Evolutionary conservation across 2,329 filamentous ascomycete species (phyloP).

Genomic region (Colletotrichum lupini): DNA sequence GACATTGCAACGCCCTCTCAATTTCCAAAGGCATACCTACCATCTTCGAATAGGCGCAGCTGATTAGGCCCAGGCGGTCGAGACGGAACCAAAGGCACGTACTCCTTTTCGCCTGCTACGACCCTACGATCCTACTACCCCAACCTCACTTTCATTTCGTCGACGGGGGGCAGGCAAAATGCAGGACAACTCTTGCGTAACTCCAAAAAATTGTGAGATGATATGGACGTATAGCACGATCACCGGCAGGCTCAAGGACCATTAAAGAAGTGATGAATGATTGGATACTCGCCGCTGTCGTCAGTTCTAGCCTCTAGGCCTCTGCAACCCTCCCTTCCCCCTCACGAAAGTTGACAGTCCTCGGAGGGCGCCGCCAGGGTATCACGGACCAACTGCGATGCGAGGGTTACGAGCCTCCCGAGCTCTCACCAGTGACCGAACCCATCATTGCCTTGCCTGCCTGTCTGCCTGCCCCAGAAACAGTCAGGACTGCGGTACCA

Average conservation of each 20-base stretch:
- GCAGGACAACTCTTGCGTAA: too few relatives aligned
- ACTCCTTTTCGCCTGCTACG: background rate
- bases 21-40: background rate
- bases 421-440: background rate
- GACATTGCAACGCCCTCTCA: background rate
- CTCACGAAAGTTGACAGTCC: background rate
- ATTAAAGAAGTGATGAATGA: background rate
- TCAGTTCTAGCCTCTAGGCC: background rate
- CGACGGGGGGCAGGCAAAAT: background rate
- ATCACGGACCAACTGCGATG: background rate
- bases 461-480: background rate
- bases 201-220: too few relatives aligned
- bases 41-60: background rate
- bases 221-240: too few relatives aligned
- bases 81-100: background rate
- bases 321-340: too few relatives aligned
- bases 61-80: background rate
- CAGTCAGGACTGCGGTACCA: background rate
- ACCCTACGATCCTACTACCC: background rate
- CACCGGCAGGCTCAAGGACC: background rate
- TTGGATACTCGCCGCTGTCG: background rate
- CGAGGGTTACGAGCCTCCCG: background rate
- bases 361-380: background rate
- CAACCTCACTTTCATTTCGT: background rate
- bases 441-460: background rate